A percentile compares a stretch with the other conserved stretches of the same genome.
Conservation (phyloP, 2,329 filamentous ascomycete species). For the Colletotrichum sp. region DNA sequence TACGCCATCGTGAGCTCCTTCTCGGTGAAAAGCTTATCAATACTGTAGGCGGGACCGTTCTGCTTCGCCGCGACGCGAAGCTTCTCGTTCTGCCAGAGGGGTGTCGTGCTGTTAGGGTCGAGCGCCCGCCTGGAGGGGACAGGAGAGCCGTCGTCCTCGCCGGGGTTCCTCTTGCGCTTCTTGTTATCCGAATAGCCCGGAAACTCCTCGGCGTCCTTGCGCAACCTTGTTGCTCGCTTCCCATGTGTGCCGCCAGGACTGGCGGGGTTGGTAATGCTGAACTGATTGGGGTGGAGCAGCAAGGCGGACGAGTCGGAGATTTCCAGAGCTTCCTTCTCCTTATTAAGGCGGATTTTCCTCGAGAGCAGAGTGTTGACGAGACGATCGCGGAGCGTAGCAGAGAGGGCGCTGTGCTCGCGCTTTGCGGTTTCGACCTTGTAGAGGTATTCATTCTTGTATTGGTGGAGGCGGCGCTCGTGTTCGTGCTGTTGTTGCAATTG, state of each 20-base stretch:
- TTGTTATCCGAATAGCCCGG: conserved; percentile 59
- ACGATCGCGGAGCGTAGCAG: conserved; percentile 66
- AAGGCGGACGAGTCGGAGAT: conserved; percentile 70
- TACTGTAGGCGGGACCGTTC: conserved; percentile 66
- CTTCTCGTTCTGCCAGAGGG: conserved; percentile 68
- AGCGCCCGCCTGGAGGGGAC: conserved; percentile 60
- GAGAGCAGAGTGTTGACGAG: conserved; percentile 69
- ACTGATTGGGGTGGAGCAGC: conserved; percentile 71
- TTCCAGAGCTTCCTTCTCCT: conserved; percentile 72
- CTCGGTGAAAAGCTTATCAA: conserved; percentile 74
- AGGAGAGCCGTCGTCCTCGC: conserved; percentile 69
- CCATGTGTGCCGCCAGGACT: conserved; percentile 68
- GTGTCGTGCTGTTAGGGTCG: conserved; percentile 63
- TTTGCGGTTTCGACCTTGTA: conserved; percentile 69
- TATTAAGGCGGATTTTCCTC: conserved; percentile 68
- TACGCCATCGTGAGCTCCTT: conserved; percentile 72
- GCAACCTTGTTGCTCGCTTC: conserved; percentile 67
- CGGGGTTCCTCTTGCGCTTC: conserved; percentile 66
- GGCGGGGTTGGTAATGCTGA: conserved; percentile 67
- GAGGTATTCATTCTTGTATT: conserved; percentile 63
- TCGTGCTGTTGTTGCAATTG: conserved; percentile 55
- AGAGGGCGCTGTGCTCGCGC: conserved; percentile 64
- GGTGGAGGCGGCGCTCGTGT: conserved; percentile 65
- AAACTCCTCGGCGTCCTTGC: conserved; percentile 65
- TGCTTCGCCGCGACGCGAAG: conserved; percentile 58